Percentiles rank a stretch among this genome's conserved stretches.
These are phyloP conservation scores for Nelumbo lutea DNA, from an alignment of 164 flowering plant species.

Conservation along the genomic window DNA sequence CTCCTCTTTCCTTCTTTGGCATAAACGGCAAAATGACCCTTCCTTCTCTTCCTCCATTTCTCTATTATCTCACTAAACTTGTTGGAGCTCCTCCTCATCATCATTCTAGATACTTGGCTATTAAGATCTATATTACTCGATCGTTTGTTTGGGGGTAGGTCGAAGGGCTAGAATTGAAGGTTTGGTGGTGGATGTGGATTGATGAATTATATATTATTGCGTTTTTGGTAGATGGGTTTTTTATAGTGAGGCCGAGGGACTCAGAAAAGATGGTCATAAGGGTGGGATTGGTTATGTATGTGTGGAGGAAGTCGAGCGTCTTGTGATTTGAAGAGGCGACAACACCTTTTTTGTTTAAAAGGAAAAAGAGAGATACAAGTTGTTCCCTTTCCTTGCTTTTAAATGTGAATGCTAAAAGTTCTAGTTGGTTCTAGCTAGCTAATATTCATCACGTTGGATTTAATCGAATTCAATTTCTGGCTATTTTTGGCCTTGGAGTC, in stretches of 20 bases:
- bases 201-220: not conserved
- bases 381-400: constrained; percentile 1
- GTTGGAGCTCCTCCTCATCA: constrained; percentile 19
- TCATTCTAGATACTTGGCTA: too few relatives aligned
- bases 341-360: not conserved
- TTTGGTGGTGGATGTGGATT: constrained; percentile 5
- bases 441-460: too few relatives aligned
- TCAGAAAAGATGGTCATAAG: not conserved
- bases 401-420: not conserved
- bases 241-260: constrained; percentile 2
- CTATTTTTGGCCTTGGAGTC: too few relatives aligned
- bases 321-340: constrained; percentile 12
- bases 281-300: constrained; percentile 10
- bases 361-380: constrained; percentile 10
- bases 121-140: not conserved
- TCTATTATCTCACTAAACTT: constrained; percentile 29
- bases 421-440: too few relatives aligned
- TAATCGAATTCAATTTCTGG: too few relatives aligned
- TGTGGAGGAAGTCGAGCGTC: constrained; percentile 21
- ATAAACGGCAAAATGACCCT: constrained; percentile 41
- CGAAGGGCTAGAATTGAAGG: not conserved
- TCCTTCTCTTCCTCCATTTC: constrained; percentile 32
- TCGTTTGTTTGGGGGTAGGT: not conserved
- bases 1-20: constrained; percentile 38
- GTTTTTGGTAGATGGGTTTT: constrained; percentile 2